Conservation (phyloP, 2,329 filamentous ascomycete genomes). For the Aureobasidium zeae region DNA sequence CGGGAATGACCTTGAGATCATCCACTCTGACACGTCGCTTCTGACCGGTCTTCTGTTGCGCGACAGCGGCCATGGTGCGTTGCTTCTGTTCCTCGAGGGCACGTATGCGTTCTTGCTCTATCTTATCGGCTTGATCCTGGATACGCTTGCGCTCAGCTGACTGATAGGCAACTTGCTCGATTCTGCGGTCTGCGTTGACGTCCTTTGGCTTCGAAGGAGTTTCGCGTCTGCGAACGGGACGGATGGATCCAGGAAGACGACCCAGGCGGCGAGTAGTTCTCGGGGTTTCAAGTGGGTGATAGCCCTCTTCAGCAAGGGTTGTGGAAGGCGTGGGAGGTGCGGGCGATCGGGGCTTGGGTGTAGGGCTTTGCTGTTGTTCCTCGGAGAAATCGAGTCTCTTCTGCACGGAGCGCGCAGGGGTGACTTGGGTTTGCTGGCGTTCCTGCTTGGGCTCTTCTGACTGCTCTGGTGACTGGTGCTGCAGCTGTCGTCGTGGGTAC, state of each 20-base stretch:
- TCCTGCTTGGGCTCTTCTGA: not conserved
- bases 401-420: not conserved
- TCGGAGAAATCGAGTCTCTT: not conserved
- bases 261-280: not conserved
- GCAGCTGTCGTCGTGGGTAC: too few species aligned
- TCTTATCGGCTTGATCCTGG: conserved; percentile 9
- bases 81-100: not conserved
- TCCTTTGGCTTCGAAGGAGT: conserved; percentile 14
- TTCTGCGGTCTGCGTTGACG: conserved; percentile 12
- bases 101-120: conserved; percentile 12
- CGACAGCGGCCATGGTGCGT: not conserved
- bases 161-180: conserved; percentile 1
- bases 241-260: not conserved
- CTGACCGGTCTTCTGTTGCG: conserved; percentile 8
- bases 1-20: conserved; percentile 18
- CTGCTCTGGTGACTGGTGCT: not conserved
- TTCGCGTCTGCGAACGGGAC: not conserved
- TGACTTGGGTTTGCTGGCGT: not conserved
- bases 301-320: not conserved
- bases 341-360: conserved; percentile 1
- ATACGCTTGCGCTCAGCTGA: conserved; percentile 11
- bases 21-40: conserved; percentile 19
- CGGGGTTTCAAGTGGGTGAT: not conserved
- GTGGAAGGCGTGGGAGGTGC: conserved; percentile 1
- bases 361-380: not conserved